phyloP scores from a whole-genome alignment of 2,329 filamentous ascomycete species.

The Beauveria pseudobassiana region DNA sequence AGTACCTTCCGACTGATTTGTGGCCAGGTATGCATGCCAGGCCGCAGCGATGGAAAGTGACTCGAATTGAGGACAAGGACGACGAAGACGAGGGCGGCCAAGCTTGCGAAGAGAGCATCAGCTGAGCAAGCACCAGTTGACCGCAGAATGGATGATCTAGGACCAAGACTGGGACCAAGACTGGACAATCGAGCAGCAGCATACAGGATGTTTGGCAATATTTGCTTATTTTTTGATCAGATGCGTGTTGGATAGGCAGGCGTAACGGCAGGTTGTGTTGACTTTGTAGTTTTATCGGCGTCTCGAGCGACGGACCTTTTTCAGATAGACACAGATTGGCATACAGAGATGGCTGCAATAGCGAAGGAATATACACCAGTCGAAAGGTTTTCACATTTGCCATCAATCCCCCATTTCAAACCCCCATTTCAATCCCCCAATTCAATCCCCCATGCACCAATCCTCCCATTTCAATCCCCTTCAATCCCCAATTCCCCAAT shows the following conservation, averaged over 20 bases:
- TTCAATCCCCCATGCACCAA: too few species aligned
- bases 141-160: background rate
- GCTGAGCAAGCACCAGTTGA: background rate
- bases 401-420: too few species aligned
- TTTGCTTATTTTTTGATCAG: background rate
- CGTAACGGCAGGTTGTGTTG: background rate
- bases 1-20: conserved; percentile 79
- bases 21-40: conserved; percentile 69
- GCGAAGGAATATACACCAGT: background rate
- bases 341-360: conserved; percentile 4
- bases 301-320: background rate
- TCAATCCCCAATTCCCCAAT: too few species aligned
- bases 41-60: conserved; percentile 44
- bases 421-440: too few species aligned
- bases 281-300: background rate
- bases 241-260: background rate
- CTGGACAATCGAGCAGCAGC: background rate
- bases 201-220: background rate
- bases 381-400: background rate
- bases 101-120: background rate
- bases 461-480: too few species aligned
- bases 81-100: background rate
- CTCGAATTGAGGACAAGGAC: conserved; percentile 25
- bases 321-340: conserved; percentile 7
- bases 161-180: background rate